phyloP scores from a whole-genome alignment of 345 rosid genomes.

The Lepidium aucheri region DNA sequence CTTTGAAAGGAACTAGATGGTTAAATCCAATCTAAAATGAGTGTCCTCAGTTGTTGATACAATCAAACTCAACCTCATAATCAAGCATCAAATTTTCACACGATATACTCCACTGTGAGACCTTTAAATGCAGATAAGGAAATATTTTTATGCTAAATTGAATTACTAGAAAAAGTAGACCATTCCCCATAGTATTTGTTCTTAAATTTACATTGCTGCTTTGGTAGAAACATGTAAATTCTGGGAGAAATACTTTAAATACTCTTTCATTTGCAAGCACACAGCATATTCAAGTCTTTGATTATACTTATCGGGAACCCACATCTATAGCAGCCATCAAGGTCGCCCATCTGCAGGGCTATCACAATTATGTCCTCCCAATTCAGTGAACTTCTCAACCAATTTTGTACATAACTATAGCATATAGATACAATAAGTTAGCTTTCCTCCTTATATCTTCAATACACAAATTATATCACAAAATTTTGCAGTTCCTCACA shows the following conservation, averaged over 20 bases:
- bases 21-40: conserved; percentile 47
- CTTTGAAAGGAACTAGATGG: conserved; percentile 54
- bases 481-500: too few relatives aligned
- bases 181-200: not conserved
- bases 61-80: conserved; percentile 15
- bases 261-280: conserved; percentile 3
- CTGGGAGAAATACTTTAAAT: not conserved
- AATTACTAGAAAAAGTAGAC: not conserved
- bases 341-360: conserved; percentile 63
- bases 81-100: not conserved
- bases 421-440: not conserved
- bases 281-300: not conserved
- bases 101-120: not conserved
- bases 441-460: conserved; percentile 4
- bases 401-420: conserved; percentile 38
- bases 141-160: not conserved
- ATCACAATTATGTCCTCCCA: conserved; percentile 50
- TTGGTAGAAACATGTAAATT: not conserved
- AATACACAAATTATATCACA: too few relatives aligned
- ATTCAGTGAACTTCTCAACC: conserved; percentile 42
- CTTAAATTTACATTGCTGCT: not conserved
- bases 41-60: conserved; percentile 47
- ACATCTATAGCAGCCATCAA: conserved; percentile 61
- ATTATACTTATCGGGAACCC: conserved; percentile 82
- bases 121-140: not conserved